Evolutionary conservation across 345 rosid genomes (phyloP), one percentile per base, ranked within the genome.

Genomic region (Acer negundo): DNA sequence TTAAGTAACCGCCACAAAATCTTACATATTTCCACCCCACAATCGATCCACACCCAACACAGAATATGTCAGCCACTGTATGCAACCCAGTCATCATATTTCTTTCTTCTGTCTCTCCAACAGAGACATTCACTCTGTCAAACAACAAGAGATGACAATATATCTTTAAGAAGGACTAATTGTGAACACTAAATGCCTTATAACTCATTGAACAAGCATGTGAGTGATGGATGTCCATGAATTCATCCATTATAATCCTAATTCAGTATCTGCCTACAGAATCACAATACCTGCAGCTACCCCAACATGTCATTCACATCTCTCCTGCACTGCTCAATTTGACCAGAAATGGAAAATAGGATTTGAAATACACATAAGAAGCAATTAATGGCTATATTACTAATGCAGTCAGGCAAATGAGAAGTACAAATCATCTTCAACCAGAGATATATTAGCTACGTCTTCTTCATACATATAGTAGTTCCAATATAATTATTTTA

Each of bases 1-100:
- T 8, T 61, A 47, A 59, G 46, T n/a, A 53, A 53, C 66, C 26
- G 38, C 19, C 42, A 20, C 44, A 13, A 62, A 59, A 71, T 81
- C 97, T 96, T 91, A 96, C 98, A 53, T 96, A 96, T 92, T 76
- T 96, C 99, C 98, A 96, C 38, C 98, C 99, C 19, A 96, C 97
- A 71, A 92, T 91, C 17, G 99, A 93, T 77, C 99, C 99, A 73
- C 99, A 96, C 0, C 91, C 92, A 65, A 96, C 97, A 82, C 99
- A 96, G 88, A 92, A 94, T 66, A 94, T 89, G 79, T 96, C 99
- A 74, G 90, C 93, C 38, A 96, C 99, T 0, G 92, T 91, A 80
- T 96, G 98, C 85, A 86, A 22, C 49, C 99, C 98, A 0, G 98
- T 96, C 83, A 89, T 82, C 99, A 96, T 96, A 81, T 78, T 0